A percentile compares a stretch with the other conserved stretches of the same genome.
Conservation (phyloP, 176 grass and related monocot species). For the Eragrostis curvula region DNA sequence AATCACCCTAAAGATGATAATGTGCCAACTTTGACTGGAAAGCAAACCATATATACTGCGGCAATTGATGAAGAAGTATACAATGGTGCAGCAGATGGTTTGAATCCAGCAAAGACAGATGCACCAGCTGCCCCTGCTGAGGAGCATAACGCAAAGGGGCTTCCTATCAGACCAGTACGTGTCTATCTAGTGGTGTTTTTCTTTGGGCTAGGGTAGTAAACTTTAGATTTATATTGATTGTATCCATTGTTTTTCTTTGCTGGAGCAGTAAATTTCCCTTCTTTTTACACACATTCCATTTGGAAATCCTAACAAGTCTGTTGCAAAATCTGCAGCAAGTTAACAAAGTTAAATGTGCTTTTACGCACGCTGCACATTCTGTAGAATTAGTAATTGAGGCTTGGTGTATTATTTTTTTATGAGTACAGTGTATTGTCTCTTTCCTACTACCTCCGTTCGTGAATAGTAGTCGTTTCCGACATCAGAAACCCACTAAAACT, state of each 20-base stretch:
- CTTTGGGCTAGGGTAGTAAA: slow-evolving; percentile 20
- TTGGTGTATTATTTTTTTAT: not conserved
- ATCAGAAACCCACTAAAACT: too few relatives aligned
- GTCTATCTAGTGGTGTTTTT: slow-evolving; percentile 32
- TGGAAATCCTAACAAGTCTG: slow-evolving; percentile 1
- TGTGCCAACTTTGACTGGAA: slow-evolving; percentile 29
- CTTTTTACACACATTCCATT: slow-evolving; percentile 22
- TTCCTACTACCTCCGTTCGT: too few relatives aligned
- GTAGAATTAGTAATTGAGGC: slow-evolving; percentile 20
- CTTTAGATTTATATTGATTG: slow-evolving; percentile 15
- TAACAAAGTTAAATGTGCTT: slow-evolving; percentile 5
- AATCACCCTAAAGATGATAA: slow-evolving; percentile 75
- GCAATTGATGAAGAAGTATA: slow-evolving; percentile 41
- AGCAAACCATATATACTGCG: slow-evolving; percentile 48
- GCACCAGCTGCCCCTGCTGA: slow-evolving; percentile 45
- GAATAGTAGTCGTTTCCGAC: too few relatives aligned
- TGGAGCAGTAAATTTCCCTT: not conserved
- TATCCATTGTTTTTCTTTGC: slow-evolving; percentile 21
- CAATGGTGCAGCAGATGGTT: slow-evolving; percentile 35
- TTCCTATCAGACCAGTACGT: slow-evolving; percentile 81
- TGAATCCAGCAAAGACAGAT: slow-evolving; percentile 47
- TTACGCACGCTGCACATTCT: slow-evolving; percentile 21
- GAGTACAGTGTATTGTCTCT: not conserved
- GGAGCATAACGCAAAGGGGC: slow-evolving; percentile 76
- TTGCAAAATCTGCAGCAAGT: slow-evolving; percentile 7